phyloP scores from a whole-genome alignment of 371 early-diverging fungal species.

The Blakeslea trispora region DNA sequence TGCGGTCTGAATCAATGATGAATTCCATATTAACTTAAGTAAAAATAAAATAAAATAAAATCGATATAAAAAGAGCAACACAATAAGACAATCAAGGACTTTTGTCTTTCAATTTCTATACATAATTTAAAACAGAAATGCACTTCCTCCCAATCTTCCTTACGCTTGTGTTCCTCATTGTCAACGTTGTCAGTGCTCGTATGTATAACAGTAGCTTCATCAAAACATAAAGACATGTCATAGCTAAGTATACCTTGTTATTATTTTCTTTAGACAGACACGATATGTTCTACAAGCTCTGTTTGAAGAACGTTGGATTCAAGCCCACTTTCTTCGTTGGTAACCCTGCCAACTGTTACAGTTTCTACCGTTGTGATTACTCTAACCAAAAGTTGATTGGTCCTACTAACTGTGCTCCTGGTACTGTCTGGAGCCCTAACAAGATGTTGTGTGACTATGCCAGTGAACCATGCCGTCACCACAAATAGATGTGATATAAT shows the following conservation, averaged over 20 bases:
- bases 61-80: no score
- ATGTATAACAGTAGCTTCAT: neutral
- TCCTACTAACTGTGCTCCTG: neutral
- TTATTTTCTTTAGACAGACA: neutral
- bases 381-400: neutral
- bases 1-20: no score
- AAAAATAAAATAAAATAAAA: no score
- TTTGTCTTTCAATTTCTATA: no score
- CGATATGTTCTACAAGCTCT: neutral
- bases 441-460: conserved; percentile 1
- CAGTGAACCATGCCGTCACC: neutral
- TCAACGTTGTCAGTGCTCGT: neutral
- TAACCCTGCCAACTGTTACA: neutral
- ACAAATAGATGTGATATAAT: neutral
- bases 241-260: no score
- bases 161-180: neutral
- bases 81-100: no score
- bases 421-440: neutral
- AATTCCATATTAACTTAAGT: no score
- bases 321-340: neutral
- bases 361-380: neutral
- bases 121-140: no score
- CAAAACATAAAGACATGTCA: no score
- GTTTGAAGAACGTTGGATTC: neutral
- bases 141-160: neutral